phyloP scores from a whole-genome alignment of 2,329 filamentous ascomycete species.

The Fusarium pilosicola region DNA sequence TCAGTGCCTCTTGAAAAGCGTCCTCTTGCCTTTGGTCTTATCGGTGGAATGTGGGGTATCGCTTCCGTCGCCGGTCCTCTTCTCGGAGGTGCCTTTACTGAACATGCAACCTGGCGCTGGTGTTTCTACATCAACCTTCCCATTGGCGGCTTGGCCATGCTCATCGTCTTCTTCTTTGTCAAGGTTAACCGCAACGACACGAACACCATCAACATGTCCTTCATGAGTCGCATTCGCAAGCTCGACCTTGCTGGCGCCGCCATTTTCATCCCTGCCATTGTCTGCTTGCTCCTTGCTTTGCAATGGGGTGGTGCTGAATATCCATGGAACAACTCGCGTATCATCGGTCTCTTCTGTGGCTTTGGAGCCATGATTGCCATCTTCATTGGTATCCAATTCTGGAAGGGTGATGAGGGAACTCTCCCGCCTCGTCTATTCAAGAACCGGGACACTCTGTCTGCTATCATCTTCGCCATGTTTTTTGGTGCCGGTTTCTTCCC shows the following conservation, averaged over 20 bases:
- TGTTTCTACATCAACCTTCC: slow-evolving; percentile 61
- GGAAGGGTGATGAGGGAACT: slow-evolving; percentile 55
- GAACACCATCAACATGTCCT: slow-evolving; percentile 47
- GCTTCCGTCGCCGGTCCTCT: slow-evolving; percentile 62
- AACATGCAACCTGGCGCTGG: slow-evolving; percentile 63
- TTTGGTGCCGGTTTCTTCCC: slow-evolving; percentile 64
- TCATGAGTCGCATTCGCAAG: slow-evolving; percentile 53
- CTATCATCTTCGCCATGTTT: slow-evolving; percentile 58
- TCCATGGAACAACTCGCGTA: slow-evolving; percentile 59
- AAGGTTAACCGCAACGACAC: slow-evolving; percentile 51
- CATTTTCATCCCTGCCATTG: slow-evolving; percentile 62
- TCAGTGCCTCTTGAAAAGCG: slow-evolving; percentile 63
- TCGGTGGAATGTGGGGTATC: slow-evolving; percentile 67
- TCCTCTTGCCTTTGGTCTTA: slow-evolving; percentile 63
- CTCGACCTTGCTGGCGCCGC: slow-evolving; percentile 61
- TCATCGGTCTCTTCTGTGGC: slow-evolving; percentile 63
- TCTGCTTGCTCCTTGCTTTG: slow-evolving; percentile 65
- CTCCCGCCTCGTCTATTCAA: slow-evolving; percentile 59
- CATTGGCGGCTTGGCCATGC: slow-evolving; percentile 58
- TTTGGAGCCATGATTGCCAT: slow-evolving; percentile 56
- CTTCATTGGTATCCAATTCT: slow-evolving; percentile 60
- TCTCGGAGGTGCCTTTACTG: slow-evolving; percentile 61
- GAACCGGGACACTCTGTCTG: slow-evolving; percentile 53
- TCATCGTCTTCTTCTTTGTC: slow-evolving; percentile 60
- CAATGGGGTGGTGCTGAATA: slow-evolving; percentile 66